phyloP scores from a whole-genome alignment of 176 grass and related monocot species.

The Oryza officinalis region DNA sequence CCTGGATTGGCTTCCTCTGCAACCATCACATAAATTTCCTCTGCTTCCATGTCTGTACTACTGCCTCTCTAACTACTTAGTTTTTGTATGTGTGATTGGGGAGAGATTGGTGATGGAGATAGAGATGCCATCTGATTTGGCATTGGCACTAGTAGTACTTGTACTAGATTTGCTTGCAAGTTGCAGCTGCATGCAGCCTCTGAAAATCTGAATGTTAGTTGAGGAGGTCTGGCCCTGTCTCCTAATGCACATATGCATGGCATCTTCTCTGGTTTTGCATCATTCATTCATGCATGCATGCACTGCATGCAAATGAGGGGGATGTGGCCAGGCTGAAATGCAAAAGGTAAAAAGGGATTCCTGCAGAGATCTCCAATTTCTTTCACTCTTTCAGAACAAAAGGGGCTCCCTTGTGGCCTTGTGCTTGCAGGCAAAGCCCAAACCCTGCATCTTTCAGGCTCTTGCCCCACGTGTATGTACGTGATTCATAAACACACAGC shows the following conservation, averaged over 20 bases:
- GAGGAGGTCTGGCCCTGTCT: conserved; percentile 19
- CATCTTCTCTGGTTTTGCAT: conserved; percentile 51
- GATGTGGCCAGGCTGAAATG: conserved; percentile 9
- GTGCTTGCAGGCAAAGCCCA: conserved; percentile 7
- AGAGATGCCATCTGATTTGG: conserved; percentile 45
- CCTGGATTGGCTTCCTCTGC: background rate
- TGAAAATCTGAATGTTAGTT: conserved; percentile 39
- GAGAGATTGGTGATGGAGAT: background rate
- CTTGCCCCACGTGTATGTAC: background rate
- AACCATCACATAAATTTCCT: background rate
- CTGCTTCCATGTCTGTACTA: background rate
- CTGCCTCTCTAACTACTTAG: background rate
- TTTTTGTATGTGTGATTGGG: background rate
- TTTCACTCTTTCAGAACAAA: conserved; percentile 6
- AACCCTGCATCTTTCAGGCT: background rate
- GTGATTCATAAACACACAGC: background rate
- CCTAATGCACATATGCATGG: background rate
- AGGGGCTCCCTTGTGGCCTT: conserved; percentile 14
- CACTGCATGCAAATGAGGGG: conserved; percentile 5
- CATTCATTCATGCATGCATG: background rate
- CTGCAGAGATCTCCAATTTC: conserved; percentile 52
- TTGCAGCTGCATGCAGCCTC: conserved; percentile 21
- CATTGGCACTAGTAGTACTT: background rate
- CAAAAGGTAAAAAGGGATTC: conserved; percentile 40
- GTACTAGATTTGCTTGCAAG: conserved; percentile 13